Base-by-base conservation (phyloP, 306 rosid species). In the Vigna mungo region DNA sequence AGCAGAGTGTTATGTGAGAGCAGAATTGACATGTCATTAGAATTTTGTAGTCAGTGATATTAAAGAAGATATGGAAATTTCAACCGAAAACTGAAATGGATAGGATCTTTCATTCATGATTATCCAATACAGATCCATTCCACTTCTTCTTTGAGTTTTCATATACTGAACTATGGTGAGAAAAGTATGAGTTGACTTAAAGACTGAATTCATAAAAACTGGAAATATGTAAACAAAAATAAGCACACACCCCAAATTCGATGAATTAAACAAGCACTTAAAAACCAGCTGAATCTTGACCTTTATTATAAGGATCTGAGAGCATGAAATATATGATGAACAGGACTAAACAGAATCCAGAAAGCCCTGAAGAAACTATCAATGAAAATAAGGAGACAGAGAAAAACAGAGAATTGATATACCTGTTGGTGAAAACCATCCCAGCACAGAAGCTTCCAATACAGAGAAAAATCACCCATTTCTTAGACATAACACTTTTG, bases 381-480 rank as follows among this genome's bases (percentile, higher is more conserved):
- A 25, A 47, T 36, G 15, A 68, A 17, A 41, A 49, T 36, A 3
- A 66, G 11, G 46, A 60, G 70, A 74, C 8, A 41, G 21, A 6
- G 62, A 18, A 59, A 67, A 15, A 39, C 5, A 58, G 51, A 69
- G 72, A 61, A 64, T 18, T 68, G 47, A 23, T 49, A 46, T 59
- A 95, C 99, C 97, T 90, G 82, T 87, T 88, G 46, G 97, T 92
- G 90, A 96, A 92, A 79, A 92, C 59, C 92, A 96, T 78, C 46
- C 99, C 99, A 73, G 87, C 90, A 85, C 96, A 92, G 82, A 96
- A 96, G 82, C 98, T 76, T 76, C 88, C 87, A 10, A 96, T 56
- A 85, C 99, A 96, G 3, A 96, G 90, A 30, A 95, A 85, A 67
- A 95, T 60, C 1, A 90, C 67, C 94, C 94, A 92, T 91, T 88